A percentile compares a stretch with the other conserved stretches of the same genome.
phyloP scores from a whole-genome alignment of 345 rosid species.

The Salix viminalis region DNA sequence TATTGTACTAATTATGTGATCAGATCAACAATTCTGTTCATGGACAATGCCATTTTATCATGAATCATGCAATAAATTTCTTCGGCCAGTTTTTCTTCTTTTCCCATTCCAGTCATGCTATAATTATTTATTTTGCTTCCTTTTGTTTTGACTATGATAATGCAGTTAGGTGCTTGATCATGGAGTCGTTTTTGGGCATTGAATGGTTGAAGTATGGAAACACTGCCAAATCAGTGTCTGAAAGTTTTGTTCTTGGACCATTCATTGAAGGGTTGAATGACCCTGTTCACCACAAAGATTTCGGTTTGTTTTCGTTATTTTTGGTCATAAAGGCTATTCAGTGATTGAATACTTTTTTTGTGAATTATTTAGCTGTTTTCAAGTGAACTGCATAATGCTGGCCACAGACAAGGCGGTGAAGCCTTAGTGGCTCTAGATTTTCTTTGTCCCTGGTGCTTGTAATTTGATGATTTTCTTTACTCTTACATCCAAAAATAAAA shows the following conservation, averaged over 20 bases:
- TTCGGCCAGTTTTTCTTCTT: no score
- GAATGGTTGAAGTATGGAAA: constrained; percentile 60
- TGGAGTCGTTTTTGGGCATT: constrained; percentile 82
- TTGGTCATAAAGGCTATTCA: not conserved
- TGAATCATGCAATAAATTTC: no score
- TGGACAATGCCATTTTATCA: not conserved
- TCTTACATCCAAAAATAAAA: no score
- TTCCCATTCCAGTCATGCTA: not conserved
- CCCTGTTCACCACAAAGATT: constrained; percentile 80
- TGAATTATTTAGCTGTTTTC: no score
- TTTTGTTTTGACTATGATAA: constrained; percentile 12
- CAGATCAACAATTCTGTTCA: not conserved
- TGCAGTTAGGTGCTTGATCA: constrained; percentile 91
- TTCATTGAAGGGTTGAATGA: constrained; percentile 83
- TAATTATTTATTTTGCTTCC: not conserved
- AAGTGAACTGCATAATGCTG: no score
- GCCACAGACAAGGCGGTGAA: no score
- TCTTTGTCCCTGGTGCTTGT: no score
- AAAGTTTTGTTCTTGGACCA: constrained; percentile 74
- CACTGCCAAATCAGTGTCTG: constrained; percentile 57
- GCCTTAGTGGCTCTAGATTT: no score
- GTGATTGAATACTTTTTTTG: not conserved
- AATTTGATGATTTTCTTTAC: no score
- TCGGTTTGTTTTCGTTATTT: constrained; percentile 53
- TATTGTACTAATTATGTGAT: constrained; percentile 13